phyloP scores from a whole-genome alignment of 225 moss, liverwort and hornwort species.

The Rhytidiadelphus loreus region DNA sequence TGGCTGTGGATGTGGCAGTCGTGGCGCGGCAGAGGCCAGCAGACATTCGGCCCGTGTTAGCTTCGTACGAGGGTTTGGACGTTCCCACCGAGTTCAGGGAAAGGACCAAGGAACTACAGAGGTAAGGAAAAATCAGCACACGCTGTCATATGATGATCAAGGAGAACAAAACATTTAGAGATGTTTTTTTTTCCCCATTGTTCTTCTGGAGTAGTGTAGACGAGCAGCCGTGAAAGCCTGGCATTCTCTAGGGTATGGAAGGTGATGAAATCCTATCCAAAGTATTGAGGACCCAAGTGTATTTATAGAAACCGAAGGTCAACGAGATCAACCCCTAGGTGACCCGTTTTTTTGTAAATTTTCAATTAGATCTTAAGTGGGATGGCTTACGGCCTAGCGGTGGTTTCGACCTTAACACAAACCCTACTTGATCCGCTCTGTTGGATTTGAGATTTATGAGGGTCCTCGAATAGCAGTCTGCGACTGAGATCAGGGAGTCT shows the following conservation, averaged over 20 bases:
- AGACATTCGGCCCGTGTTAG: constrained; percentile 83
- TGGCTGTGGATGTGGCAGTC: constrained; percentile 39
- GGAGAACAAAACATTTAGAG: neutral
- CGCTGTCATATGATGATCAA: neutral
- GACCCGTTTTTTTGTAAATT: neutral
- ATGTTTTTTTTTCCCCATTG: neutral
- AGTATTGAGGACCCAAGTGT: neutral
- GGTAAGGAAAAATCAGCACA: constrained; percentile 18
- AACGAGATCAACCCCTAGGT: neutral
- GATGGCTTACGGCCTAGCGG: neutral
- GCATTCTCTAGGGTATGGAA: neutral
- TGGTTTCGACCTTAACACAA: neutral
- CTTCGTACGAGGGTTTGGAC: constrained; percentile 83
- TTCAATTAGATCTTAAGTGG: neutral
- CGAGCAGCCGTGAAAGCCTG: neutral
- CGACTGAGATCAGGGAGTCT: neutral
- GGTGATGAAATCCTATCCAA: neutral
- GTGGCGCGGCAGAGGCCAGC: constrained; percentile 80
- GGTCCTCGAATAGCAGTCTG: neutral
- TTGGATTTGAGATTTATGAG: neutral
- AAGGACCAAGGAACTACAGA: constrained; percentile 91
- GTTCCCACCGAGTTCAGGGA: constrained; percentile 88
- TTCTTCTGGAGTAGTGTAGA: neutral
- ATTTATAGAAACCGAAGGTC: too few species aligned
- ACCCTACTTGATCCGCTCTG: neutral